Conservation (phyloP, 305 asterid species). For the Euphrasia arctica region DNA sequence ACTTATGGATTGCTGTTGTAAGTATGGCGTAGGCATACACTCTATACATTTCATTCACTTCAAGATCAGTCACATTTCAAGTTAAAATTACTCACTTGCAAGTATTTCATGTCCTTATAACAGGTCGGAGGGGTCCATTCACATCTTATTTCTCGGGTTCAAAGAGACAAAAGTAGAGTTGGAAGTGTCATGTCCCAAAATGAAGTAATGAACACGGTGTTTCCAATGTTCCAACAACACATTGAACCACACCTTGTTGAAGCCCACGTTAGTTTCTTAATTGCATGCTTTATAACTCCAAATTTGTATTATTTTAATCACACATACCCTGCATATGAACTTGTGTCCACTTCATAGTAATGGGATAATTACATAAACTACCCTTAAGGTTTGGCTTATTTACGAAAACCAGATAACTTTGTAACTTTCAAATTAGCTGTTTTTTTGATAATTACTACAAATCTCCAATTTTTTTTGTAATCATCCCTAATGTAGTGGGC, state of each 20-base stretch:
- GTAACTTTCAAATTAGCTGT: not conserved
- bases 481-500: not conserved
- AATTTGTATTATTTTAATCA: constrained; percentile 7
- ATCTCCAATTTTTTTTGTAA: not conserved
- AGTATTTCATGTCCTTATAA: constrained; percentile 31
- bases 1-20: constrained; percentile 99
- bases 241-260: constrained; percentile 99
- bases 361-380: constrained; percentile 1
- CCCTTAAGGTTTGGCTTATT: not conserved
- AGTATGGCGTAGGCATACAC: constrained; percentile 33
- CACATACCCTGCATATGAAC: not conserved
- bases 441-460: not conserved
- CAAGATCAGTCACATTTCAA: constrained; percentile 19
- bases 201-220: constrained; percentile 92
- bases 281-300: constrained; percentile 15
- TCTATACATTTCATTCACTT: constrained; percentile 17
- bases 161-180: constrained; percentile 91
- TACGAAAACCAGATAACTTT: not conserved
- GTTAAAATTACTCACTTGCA: constrained; percentile 19
- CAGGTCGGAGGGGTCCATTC: constrained; percentile 99
- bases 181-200: constrained; percentile 91
- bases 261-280: constrained; percentile 78
- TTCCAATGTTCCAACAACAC: constrained; percentile 98
- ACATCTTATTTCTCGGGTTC: constrained; percentile 96
- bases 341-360: not conserved